Evolutionary conservation across 108 stramenopile species (phyloP).

Genomic region (Cylindrotheca closterium): DNA sequence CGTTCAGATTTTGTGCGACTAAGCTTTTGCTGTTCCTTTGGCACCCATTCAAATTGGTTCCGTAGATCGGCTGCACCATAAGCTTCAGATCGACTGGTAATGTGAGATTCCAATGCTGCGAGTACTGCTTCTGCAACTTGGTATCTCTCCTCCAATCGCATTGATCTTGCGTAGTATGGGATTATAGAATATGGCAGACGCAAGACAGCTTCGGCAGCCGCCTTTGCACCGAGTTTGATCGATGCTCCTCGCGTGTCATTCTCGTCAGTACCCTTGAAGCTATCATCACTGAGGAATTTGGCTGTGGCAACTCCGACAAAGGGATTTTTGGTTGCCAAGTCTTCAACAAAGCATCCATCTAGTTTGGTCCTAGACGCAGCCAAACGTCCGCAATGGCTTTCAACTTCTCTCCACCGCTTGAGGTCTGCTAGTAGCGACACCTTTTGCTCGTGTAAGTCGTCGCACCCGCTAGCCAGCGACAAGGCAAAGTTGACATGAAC

Average conservation of each 20-base stretch:
- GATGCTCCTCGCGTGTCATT: slow-evolving; percentile 34
- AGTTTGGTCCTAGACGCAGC: slow-evolving; percentile 53
- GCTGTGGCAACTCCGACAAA: slow-evolving; percentile 52
- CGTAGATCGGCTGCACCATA: slow-evolving; percentile 6
- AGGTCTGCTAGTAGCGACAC: slow-evolving; percentile 52
- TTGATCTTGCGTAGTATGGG: slow-evolving; percentile 56
- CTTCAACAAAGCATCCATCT: slow-evolving; percentile 67
- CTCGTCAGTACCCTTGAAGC: slow-evolving; percentile 34
- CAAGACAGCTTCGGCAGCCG: slow-evolving; percentile 66
- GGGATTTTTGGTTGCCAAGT: slow-evolving; percentile 55
- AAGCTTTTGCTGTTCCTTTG: slow-evolving; percentile 20
- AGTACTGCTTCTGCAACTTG: slow-evolving; percentile 52
- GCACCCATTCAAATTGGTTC: slow-evolving; percentile 23
- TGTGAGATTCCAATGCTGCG: slow-evolving; percentile 18
- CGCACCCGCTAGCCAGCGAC: slow-evolving; percentile 46
- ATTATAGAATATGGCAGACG: slow-evolving; percentile 57
- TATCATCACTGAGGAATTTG: slow-evolving; percentile 19
- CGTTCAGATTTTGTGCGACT: slow-evolving; percentile 20
- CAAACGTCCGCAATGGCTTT: slow-evolving; percentile 65
- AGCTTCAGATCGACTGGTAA: not conserved
- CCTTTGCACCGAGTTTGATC: slow-evolving; percentile 51
- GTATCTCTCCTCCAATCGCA: slow-evolving; percentile 81
- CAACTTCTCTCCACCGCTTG: slow-evolving; percentile 78
- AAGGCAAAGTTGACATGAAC: slow-evolving; percentile 60
- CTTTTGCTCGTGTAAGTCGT: slow-evolving; percentile 56